phyloP scores from a whole-genome alignment of 2,329 filamentous ascomycete species.

The Shiraia sp. region DNA sequence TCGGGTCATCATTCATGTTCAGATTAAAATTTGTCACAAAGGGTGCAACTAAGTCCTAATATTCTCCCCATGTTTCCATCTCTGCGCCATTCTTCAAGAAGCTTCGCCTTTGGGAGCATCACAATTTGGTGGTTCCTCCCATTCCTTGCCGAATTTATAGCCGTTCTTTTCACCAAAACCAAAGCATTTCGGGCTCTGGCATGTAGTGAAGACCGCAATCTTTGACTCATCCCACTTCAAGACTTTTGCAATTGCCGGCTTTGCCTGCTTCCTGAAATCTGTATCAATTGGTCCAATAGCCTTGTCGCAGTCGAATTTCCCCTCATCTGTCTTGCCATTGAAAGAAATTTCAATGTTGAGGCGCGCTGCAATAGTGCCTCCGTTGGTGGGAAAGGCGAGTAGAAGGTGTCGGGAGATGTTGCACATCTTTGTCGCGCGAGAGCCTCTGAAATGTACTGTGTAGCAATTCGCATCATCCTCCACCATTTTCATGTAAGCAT shows the following conservation, averaged over 20 bases:
- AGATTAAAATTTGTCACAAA: no score
- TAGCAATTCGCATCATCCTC: constrained; percentile 10
- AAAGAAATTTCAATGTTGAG: constrained; percentile 6
- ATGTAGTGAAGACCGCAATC: not conserved
- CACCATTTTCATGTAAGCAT: constrained; percentile 1
- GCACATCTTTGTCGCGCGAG: constrained; percentile 9
- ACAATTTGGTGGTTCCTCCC: no score
- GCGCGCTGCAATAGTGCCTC: not conserved
- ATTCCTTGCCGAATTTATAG: no score
- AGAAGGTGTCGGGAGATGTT: constrained; percentile 5
- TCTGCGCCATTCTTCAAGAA: no score
- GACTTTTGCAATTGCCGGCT: not conserved
- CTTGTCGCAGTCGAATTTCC: constrained; percentile 1
- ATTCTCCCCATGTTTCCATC: no score
- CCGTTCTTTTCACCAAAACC: no score
- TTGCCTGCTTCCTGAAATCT: not conserved
- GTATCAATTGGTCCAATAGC: not conserved
- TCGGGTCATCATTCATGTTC: no score
- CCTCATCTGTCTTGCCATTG: constrained; percentile 1
- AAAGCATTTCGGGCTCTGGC: not conserved
- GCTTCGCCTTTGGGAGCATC: no score
- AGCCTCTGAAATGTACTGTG: not conserved
- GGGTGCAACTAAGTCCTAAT: no score
- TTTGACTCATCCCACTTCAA: not conserved
- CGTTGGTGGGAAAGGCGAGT: constrained; percentile 3